Percentiles rank a stretch among this genome's conserved stretches.
Evolutionary conservation across 1,139 yeast genomes (phyloP).

Genomic region (Geotrichum australiense): DNA sequence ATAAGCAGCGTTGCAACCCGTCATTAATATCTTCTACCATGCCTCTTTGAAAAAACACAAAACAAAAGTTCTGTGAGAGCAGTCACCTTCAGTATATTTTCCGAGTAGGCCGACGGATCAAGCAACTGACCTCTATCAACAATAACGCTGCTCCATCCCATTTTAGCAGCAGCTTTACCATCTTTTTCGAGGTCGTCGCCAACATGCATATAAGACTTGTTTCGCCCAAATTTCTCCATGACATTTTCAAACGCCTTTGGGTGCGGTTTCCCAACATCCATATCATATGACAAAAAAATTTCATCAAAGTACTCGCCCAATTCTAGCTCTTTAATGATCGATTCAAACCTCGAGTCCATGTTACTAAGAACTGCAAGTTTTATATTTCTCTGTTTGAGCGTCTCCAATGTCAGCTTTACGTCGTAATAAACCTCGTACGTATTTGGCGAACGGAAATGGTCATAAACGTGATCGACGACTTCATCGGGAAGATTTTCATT

Average conservation of each 20-base stretch:
- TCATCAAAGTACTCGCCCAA: slow-evolving; percentile 16
- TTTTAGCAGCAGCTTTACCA: slow-evolving; percentile 22
- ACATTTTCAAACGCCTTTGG: slow-evolving; percentile 22
- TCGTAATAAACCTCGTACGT: slow-evolving; percentile 26
- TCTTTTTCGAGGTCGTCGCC: slow-evolving; percentile 29
- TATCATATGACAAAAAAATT: slow-evolving; percentile 24
- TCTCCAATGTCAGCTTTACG: slow-evolving; percentile 19
- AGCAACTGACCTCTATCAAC: slow-evolving; percentile 24
- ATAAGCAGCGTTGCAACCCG: too few relatives aligned
- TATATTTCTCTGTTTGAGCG: slow-evolving; percentile 14
- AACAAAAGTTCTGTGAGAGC: neutral
- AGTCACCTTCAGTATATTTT: neutral
- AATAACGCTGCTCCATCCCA: slow-evolving; percentile 27
- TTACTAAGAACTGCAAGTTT: slow-evolving; percentile 27
- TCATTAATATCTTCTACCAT: too few relatives aligned
- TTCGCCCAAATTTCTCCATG: neutral
- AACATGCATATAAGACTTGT: slow-evolving; percentile 21
- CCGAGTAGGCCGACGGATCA: too few relatives aligned
- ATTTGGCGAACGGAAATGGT: slow-evolving; percentile 22
- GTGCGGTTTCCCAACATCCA: slow-evolving; percentile 26
- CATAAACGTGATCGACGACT: slow-evolving; percentile 21
- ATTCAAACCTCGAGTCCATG: slow-evolving; percentile 25
- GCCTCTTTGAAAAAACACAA: too few relatives aligned
- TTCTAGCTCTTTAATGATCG: slow-evolving; percentile 22
- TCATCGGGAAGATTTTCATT: slow-evolving; percentile 17